phyloP scores from a whole-genome alignment of 78 protist genomes.

The Guillardia theta region DNA sequence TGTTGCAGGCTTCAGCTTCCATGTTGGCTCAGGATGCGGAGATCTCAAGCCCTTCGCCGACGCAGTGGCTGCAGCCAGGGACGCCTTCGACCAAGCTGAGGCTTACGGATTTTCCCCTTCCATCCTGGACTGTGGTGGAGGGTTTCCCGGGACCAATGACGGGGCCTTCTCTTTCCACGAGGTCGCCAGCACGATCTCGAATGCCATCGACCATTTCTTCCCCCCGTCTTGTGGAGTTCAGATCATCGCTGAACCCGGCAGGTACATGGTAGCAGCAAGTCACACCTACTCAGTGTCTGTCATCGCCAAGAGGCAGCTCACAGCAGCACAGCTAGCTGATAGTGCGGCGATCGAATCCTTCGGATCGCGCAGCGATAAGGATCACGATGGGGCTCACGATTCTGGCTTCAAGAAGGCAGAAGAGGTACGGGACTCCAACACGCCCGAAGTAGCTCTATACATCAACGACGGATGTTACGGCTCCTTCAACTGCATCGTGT shows the following conservation, averaged over 20 bases:
- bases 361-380: constrained; percentile 15
- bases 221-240: constrained; percentile 60
- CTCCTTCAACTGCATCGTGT: constrained; percentile 90
- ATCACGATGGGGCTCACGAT: background rate
- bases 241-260: constrained; percentile 96
- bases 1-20: constrained; percentile 58
- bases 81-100: constrained; percentile 18
- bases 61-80: constrained; percentile 45
- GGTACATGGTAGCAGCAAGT: constrained; percentile 78
- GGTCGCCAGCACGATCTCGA: constrained; percentile 65
- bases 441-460: constrained; percentile 65
- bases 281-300: constrained; percentile 80
- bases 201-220: constrained; percentile 73
- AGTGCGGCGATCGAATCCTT: background rate
- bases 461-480: constrained; percentile 92
- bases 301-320: constrained; percentile 53
- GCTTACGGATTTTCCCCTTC: constrained; percentile 48
- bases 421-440: background rate
- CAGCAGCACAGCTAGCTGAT: background rate
- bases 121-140: constrained; percentile 97
- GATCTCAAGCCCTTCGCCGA: background rate
- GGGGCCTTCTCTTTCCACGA: constrained; percentile 64
- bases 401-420: background rate
- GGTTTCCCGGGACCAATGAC: constrained; percentile 89
- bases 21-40: constrained; percentile 51